Conservation (phyloP, 2,329 filamentous ascomycete species). For the Xylaria sp. region DNA sequence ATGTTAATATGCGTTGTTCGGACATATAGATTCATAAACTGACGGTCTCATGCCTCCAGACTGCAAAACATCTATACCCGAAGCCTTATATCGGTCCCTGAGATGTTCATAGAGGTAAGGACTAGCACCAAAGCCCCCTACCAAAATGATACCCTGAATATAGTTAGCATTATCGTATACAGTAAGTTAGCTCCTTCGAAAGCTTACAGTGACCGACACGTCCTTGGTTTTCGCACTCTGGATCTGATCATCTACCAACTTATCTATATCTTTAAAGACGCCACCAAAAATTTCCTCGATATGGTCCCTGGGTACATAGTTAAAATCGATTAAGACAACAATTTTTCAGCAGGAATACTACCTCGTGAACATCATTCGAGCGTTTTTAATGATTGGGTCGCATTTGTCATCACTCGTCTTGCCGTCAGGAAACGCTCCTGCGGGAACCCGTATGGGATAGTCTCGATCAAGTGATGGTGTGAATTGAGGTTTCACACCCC, state of each 20-base stretch:
- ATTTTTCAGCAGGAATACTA: neutral
- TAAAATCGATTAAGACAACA: neutral
- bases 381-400: slow-evolving; percentile 19
- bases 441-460: slow-evolving; percentile 15
- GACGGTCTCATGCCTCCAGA: slow-evolving; percentile 20
- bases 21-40: neutral
- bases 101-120: slow-evolving; percentile 24
- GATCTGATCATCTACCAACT: slow-evolving; percentile 21
- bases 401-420: slow-evolving; percentile 1
- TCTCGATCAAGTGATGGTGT: slow-evolving; percentile 3
- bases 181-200: neutral
- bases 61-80: slow-evolving; percentile 17
- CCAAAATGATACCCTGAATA: slow-evolving; percentile 20
- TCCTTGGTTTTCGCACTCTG: slow-evolving; percentile 11
- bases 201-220: slow-evolving; percentile 11
- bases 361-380: slow-evolving; percentile 18
- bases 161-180: neutral
- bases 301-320: neutral
- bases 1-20: neutral
- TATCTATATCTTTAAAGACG: slow-evolving; percentile 16
- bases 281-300: slow-evolving; percentile 11
- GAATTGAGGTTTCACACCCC: slow-evolving; percentile 17
- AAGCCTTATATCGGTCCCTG: slow-evolving; percentile 2
- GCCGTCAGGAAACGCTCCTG: neutral
- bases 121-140: slow-evolving; percentile 19